A percentile compares a stretch with the other conserved stretches of the same genome.
phyloP scores from a whole-genome alignment of 2,329 filamentous ascomycete species.

The Cyanodermella asteris region DNA sequence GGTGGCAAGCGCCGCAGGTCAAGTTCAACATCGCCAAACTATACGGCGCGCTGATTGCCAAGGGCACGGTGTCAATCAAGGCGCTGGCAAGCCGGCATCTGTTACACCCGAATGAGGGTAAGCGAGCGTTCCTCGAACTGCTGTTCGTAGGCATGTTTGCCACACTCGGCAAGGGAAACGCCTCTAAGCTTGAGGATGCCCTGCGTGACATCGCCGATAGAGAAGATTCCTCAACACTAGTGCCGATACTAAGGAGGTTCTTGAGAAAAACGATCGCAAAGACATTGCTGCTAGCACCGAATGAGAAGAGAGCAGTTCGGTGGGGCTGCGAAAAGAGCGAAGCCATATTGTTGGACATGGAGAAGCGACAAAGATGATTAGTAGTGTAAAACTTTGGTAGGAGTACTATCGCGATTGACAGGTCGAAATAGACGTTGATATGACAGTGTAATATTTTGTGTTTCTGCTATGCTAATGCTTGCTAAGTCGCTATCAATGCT shows the following conservation, averaged over 20 bases:
- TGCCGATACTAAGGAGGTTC: neutral
- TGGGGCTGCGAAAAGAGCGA: too few species aligned
- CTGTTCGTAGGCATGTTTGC: conserved; percentile 55
- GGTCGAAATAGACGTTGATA: too few species aligned
- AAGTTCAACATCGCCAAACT: conserved; percentile 48
- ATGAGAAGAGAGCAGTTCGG: conserved; percentile 2
- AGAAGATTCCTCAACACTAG: conserved; percentile 1
- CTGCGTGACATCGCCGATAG: neutral
- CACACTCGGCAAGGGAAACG: conserved; percentile 33
- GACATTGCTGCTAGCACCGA: neutral
- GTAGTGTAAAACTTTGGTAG: too few species aligned
- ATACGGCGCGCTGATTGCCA: conserved; percentile 39
- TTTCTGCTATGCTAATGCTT: too few species aligned
- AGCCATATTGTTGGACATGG: too few species aligned
- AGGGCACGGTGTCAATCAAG: conserved; percentile 19
- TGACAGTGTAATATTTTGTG: too few species aligned
- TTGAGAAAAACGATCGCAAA: neutral
- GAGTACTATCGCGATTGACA: too few species aligned
- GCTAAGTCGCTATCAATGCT: too few species aligned
- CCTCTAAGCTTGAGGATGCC: conserved; percentile 12
- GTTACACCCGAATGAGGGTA: conserved; percentile 52
- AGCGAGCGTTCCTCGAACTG: conserved; percentile 57
- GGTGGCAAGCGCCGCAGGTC: conserved; percentile 30
- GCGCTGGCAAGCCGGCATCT: conserved; percentile 45
- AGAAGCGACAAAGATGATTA: too few species aligned